These are phyloP conservation scores for Aspergillus alliaceus DNA, from an alignment of 2,329 filamentous ascomycete genomes.

Conservation along the genomic window DNA sequence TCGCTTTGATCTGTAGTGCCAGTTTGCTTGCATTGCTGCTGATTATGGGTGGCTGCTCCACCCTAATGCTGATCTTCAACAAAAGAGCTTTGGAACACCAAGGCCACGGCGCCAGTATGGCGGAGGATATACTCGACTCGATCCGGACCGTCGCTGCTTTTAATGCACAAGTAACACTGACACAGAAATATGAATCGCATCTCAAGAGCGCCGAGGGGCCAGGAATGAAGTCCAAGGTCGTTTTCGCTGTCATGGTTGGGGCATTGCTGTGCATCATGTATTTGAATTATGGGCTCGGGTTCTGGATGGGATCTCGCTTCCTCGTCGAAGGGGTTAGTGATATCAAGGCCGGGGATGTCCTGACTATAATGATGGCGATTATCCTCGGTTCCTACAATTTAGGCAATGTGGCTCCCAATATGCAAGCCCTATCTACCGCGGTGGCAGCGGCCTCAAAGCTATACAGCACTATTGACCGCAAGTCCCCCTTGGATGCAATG, in stretches of 20 bases:
- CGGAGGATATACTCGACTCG: slow-evolving; percentile 53
- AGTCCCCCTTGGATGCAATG: slow-evolving; percentile 41
- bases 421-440: slow-evolving; percentile 44
- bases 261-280: slow-evolving; percentile 33
- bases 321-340: slow-evolving; percentile 18
- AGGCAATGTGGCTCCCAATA: slow-evolving; percentile 40
- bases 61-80: slow-evolving; percentile 74
- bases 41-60: slow-evolving; percentile 69
- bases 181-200: slow-evolving; percentile 27
- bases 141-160: slow-evolving; percentile 54
- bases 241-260: slow-evolving; percentile 30
- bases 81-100: slow-evolving; percentile 75
- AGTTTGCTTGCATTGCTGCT: slow-evolving; percentile 73
- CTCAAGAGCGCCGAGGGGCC: slow-evolving; percentile 23
- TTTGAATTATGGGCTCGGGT: slow-evolving; percentile 32
- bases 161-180: slow-evolving; percentile 33
- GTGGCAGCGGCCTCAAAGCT: slow-evolving; percentile 40
- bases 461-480: slow-evolving; percentile 43
- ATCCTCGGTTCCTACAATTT: slow-evolving; percentile 41
- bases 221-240: slow-evolving; percentile 29
- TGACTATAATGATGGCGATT: slow-evolving; percentile 31
- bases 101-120: slow-evolving; percentile 53
- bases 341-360: slow-evolving; percentile 25
- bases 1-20: slow-evolving; percentile 79
- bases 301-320: slow-evolving; percentile 36